Percentiles rank a stretch among this genome's conserved stretches.
These are phyloP conservation scores for Leishmania tarentolae DNA, from an alignment of 208 protist genomes.

Conservation along the genomic window DNA sequence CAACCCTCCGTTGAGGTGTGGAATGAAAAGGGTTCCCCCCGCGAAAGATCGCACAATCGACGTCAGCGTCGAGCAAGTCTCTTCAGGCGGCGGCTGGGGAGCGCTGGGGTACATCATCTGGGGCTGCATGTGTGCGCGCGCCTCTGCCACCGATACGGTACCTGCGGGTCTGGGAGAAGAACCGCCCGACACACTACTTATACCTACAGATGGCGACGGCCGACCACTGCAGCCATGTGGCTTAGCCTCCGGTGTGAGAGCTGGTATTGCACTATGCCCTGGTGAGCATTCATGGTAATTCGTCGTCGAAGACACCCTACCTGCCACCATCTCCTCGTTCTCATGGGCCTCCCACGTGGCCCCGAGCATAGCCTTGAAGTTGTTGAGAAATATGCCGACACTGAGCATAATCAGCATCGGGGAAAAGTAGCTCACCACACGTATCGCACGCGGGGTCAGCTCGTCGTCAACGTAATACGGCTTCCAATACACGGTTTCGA, in stretches of 20 bases:
- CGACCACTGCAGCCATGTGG: neutral
- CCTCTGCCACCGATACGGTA: neutral
- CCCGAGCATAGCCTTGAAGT: neutral
- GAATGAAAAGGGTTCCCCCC: constrained; percentile 30
- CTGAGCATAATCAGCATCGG: constrained; percentile 25
- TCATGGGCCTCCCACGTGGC: neutral
- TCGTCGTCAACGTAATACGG: constrained; percentile 10
- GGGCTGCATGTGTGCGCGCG: neutral
- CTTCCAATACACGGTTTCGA: constrained; percentile 23
- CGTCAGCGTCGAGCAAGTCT: constrained; percentile 27
- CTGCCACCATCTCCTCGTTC: neutral
- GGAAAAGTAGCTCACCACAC: constrained; percentile 30
- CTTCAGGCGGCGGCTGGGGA: neutral
- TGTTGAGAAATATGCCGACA: constrained; percentile 8
- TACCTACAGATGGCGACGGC: neutral
- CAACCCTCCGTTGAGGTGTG: constrained; percentile 9
- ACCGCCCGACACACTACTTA: neutral
- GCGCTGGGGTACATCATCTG: neutral
- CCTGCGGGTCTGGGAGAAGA: neutral
- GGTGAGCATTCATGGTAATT: neutral
- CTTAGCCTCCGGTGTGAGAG: neutral
- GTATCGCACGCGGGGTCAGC: constrained; percentile 6
- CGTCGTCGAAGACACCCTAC: neutral
- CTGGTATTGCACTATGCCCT: too few relatives aligned
- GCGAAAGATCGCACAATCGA: constrained; percentile 49